Evolutionary conservation across 2,329 filamentous ascomycete genomes (phyloP).

Genomic region (Decorospora gaudefroyi): DNA sequence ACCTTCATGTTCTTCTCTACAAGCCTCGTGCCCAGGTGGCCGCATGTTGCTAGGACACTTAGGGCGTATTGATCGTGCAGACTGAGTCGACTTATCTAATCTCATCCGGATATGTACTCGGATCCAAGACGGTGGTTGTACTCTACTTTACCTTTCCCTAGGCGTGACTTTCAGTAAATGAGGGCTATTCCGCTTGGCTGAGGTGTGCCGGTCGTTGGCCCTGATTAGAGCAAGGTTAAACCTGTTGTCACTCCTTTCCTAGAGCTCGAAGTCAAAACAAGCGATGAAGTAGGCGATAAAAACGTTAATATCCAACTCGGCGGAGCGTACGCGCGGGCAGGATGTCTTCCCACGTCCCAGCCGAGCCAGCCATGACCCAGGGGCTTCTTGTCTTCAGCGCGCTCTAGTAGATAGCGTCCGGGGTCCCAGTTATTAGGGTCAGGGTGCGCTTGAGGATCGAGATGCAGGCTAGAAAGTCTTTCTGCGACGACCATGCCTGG

Average conservation of each 20-base stretch:
- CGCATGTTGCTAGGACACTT: too few species aligned
- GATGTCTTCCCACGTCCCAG: slow-evolving; percentile 51
- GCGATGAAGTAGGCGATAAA: slow-evolving; percentile 57
- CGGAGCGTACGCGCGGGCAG: slow-evolving; percentile 55
- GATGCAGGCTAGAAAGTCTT: slow-evolving; percentile 54
- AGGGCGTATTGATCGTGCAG: too few species aligned
- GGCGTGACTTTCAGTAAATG: slow-evolving; percentile 49
- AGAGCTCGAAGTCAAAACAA: slow-evolving; percentile 54
- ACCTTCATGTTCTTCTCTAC: too few species aligned
- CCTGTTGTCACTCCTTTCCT: slow-evolving; percentile 49
- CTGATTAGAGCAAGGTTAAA: slow-evolving; percentile 37
- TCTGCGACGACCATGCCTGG: slow-evolving; percentile 53
- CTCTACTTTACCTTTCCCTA: too few species aligned
- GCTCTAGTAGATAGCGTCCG: slow-evolving; percentile 52
- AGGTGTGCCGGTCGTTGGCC: slow-evolving; percentile 48
- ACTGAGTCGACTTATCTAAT: too few species aligned
- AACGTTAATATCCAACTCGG: slow-evolving; percentile 59
- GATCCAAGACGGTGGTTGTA: too few species aligned
- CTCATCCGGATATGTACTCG: too few species aligned
- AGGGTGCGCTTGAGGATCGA: slow-evolving; percentile 55
- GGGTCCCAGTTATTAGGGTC: slow-evolving; percentile 59
- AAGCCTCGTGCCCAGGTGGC: too few species aligned
- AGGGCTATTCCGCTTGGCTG: slow-evolving; percentile 48
- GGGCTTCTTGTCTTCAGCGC: slow-evolving; percentile 55
- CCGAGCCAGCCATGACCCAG: slow-evolving; percentile 41